Evolutionary conservation across 257 asterid species (phyloP).

Genomic region (Solanum sejunctum): DNA sequence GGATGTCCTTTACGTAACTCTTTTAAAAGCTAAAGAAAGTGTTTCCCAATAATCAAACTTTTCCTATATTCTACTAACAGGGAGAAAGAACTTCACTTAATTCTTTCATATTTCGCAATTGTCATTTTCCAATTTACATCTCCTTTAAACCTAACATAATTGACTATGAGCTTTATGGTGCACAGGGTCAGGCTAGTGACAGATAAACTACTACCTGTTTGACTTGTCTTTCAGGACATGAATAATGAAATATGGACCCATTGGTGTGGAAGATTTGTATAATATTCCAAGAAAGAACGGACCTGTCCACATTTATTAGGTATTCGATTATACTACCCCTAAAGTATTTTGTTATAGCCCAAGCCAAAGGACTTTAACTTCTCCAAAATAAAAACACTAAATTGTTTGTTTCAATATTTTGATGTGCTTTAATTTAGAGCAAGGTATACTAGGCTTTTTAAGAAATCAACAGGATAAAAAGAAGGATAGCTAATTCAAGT

Average conservation of each 20-base stretch:
- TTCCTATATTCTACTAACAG: too few relatives aligned
- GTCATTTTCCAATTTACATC: too few relatives aligned
- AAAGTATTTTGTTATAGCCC: neutral
- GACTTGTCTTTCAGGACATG: neutral
- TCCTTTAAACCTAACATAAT: neutral
- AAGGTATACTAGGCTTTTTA: neutral
- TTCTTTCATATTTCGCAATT: too few relatives aligned
- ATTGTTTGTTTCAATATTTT: neutral
- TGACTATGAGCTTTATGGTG: neutral
- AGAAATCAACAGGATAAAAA: too few relatives aligned
- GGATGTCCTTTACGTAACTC: too few relatives aligned
- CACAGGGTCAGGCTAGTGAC: neutral
- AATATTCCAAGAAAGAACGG: neutral
- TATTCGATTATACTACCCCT: neutral
- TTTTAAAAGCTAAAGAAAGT: too few relatives aligned
- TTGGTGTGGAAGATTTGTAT: neutral
- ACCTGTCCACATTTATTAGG: neutral
- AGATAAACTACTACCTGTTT: neutral
- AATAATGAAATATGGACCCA: neutral
- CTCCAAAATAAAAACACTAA: neutral
- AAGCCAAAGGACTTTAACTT: neutral
- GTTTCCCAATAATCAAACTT: too few relatives aligned
- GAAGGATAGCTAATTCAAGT: neutral
- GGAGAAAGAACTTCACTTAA: too few relatives aligned
- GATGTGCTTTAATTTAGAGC: neutral